phyloP scores from a whole-genome alignment of 164 flowering plant species.

The Liquidambar formosana region DNA sequence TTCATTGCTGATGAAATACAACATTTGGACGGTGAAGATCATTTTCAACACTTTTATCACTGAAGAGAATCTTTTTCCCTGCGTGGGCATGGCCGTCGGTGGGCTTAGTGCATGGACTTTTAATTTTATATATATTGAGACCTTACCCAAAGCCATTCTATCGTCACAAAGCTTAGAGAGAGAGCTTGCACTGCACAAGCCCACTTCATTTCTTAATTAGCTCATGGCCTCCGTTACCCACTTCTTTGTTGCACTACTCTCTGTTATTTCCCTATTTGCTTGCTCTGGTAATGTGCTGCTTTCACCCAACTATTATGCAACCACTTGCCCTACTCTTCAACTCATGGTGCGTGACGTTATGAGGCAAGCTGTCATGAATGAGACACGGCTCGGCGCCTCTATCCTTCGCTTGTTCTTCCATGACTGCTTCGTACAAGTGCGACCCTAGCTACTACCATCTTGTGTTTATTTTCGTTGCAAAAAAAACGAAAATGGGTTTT shows the following conservation, averaged over 20 bases:
- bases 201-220: neutral
- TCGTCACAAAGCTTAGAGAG: slow-evolving; percentile 1
- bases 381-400: slow-evolving; percentile 32
- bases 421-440: slow-evolving; percentile 42
- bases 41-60: no score
- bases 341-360: slow-evolving; percentile 37
- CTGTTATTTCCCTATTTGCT: slow-evolving; percentile 16
- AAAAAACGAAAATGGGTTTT: no score
- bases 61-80: no score
- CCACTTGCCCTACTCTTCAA: slow-evolving; percentile 43
- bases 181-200: no score
- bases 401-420: slow-evolving; percentile 44
- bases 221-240: neutral
- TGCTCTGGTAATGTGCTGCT: slow-evolving; percentile 39
- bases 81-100: no score
- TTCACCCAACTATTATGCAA: slow-evolving; percentile 40
- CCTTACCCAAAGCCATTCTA: neutral
- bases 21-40: no score
- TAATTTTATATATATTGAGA: neutral
- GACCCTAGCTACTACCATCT: neutral
- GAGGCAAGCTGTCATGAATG: slow-evolving; percentile 27
- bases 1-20: no score
- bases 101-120: no score
- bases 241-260: slow-evolving; percentile 10
- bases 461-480: neutral